Evolutionary conservation across 768 basidiomycete genomes (phyloP), one percentile per base, ranked within the genome.

Genomic region (Tulasnella sp.): DNA sequence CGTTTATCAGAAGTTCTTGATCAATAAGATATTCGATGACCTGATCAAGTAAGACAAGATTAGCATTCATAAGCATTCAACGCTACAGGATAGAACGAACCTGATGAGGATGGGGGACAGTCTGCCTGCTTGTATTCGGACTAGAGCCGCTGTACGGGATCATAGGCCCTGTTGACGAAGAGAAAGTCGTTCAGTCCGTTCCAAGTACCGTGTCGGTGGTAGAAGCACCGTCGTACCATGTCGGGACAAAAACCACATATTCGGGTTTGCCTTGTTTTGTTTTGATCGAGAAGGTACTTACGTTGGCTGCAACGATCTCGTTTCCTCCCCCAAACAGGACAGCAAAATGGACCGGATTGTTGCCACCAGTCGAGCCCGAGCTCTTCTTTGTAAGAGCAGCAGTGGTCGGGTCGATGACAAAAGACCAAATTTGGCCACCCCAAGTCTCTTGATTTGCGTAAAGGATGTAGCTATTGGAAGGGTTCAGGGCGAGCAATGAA

Each of bases 71-170:
- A 41, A 16, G 20, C 4, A 41, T 79, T 24, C 11, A 31, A 6
- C 12, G 18, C 34, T 58, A 44, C 11, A 60, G 22, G 44, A 28
- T 40, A 4, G 54, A 31, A 24, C 80, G 9, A 72, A 81, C 81
- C 64, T 81, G 82, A 64, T 82, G 82, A 3, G 82, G 82, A 46
- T 82, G 82, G 34, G 82, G 74, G 34, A 40, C 60, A 16, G 34
- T 48, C 54, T 82, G 82, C 20, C 82, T 76, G 74, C 60, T 69
- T 24, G 72, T 37, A 40, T 81, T 81, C 12, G 81, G 81, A 37
- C 81, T 80, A 31, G 81, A 81, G 40, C 81, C 81, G 22, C 24
- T 50, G 73, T 81, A 81, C 22, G 64, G 54, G 7, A 60, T 54
- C 31, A 80, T 60, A n/a, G 79, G 79, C 16, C 78, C 80, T 18